Percentiles rank a stretch among this genome's conserved stretches.
Conservation (phyloP, 2,329 filamentous ascomycete genomes). For the Mycogone perniciosa region DNA sequence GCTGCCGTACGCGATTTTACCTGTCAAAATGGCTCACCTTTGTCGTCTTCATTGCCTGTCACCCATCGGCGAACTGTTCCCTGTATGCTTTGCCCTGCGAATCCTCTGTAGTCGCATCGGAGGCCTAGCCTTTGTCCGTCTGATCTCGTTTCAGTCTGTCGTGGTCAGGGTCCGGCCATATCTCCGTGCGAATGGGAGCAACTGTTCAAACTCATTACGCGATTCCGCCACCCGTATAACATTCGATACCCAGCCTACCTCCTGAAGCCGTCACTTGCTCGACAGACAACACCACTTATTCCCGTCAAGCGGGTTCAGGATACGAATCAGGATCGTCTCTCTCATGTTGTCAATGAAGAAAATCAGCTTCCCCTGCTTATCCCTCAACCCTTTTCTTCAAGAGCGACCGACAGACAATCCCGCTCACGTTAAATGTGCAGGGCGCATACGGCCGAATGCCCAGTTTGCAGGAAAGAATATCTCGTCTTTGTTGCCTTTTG, state of each 20-base stretch:
- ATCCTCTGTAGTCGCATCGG: slow-evolving; percentile 10
- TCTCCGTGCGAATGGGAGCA: slow-evolving; percentile 8
- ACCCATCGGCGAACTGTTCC: slow-evolving; percentile 6
- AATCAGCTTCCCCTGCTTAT: slow-evolving; percentile 13
- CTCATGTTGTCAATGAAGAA: slow-evolving; percentile 12
- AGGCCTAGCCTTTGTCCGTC: slow-evolving; percentile 6
- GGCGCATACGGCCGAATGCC: slow-evolving; percentile 51
- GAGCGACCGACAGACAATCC: slow-evolving; percentile 15
- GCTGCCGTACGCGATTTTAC: slow-evolving; percentile 23
- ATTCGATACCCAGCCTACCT: neutral
- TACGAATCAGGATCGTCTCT: slow-evolving; percentile 17
- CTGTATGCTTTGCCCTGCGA: slow-evolving; percentile 10
- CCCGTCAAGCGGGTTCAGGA: neutral
- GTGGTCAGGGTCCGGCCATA: slow-evolving; percentile 7
- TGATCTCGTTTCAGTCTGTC: slow-evolving; percentile 1
- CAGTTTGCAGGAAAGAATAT: slow-evolving; percentile 54
- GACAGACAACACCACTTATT: neutral
- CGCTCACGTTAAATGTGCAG: slow-evolving; percentile 50
- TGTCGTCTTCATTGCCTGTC: slow-evolving; percentile 7
- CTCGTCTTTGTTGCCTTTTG: slow-evolving; percentile 54
- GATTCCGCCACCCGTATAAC: slow-evolving; percentile 3
- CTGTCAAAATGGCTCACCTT: slow-evolving; percentile 27
- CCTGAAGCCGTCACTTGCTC: neutral
- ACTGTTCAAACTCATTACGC: slow-evolving; percentile 5
- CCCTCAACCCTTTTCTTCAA: slow-evolving; percentile 13